Evolutionary conservation across 2,329 filamentous ascomycete species (phyloP), one percentile per base, ranked within the genome.

Genomic region (Fusarium armeniacum): DNA sequence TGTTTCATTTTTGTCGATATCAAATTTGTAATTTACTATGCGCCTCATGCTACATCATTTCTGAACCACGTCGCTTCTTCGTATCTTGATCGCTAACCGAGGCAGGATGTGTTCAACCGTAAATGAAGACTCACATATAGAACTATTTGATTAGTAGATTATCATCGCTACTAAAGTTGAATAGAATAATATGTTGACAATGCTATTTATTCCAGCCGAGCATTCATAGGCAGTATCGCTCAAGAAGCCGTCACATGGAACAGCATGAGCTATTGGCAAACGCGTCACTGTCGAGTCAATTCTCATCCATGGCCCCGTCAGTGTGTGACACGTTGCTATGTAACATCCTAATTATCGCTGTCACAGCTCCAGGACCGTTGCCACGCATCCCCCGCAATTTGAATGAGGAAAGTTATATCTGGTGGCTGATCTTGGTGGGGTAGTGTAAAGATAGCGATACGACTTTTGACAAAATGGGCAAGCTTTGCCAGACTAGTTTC

Each of bases 371-470:
- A 0, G 6, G 15, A 6, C 13, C 6, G 15, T 12, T 36, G 35
- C 44, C 22, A 20, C 38, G 30, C 36, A 30, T 45, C 15, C 65
- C 58, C 53, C 46, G 62, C 58, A 51, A n/a, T 41, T 15, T 8
- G 43, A 66, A 66, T 24, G 1, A 52, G 67, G 66, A 55, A 69
- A 55, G 67, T 67, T 46, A 45, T 70, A 51, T 66, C 66, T 57
- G 16, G 36, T 40, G 51, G 45, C 55, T 44, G n/a, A 41, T 43
- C 3, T 5, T 1, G 1, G 61, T 62, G 66, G 66, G 46, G 46
- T 44, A 6, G 0, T 6, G 3, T 10, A 2, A 11, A 41, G 40
- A 47, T 26, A 54, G 22, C 28, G 16, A 43, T n/a, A 28, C 16
- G 11, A 5, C 28, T 22, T 5, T 6, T 7, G 5, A 24, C n/a